Percentiles rank a stretch among this genome's conserved stretches.
These are phyloP conservation scores for Diaporthe australafricana DNA, from an alignment of 2,329 filamentous ascomycete species.

Conservation along the genomic window DNA sequence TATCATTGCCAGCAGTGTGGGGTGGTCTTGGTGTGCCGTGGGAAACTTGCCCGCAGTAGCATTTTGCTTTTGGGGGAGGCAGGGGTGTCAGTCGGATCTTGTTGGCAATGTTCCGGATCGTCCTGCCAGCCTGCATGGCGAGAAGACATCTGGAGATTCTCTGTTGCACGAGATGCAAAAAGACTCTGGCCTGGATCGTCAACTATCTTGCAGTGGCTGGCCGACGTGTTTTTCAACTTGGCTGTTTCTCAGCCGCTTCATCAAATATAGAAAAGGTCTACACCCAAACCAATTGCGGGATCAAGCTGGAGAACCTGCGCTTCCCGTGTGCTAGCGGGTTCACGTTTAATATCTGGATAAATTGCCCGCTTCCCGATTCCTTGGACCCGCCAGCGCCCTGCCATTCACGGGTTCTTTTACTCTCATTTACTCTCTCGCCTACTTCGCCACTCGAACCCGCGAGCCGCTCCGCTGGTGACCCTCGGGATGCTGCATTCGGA, in stretches of 20 bases:
- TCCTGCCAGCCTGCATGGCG: neutral
- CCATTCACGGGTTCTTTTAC: neutral
- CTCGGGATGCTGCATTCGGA: conserved; percentile 21
- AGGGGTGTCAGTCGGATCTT: conserved; percentile 23
- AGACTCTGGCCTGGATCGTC: neutral
- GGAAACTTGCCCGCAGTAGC: conserved; percentile 11
- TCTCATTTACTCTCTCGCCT: neutral
- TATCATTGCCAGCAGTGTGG: conserved; percentile 11
- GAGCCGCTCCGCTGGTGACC: neutral
- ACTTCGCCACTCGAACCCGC: neutral
- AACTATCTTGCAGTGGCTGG: neutral
- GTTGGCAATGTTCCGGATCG: conserved; percentile 9
- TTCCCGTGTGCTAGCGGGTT: conserved; percentile 10
- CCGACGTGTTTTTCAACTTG: neutral
- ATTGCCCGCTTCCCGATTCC: conserved; percentile 8
- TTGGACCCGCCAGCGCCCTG: neutral
- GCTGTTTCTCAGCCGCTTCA: conserved; percentile 14
- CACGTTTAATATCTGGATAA: conserved; percentile 26
- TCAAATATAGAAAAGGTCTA: neutral
- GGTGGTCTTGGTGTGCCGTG: neutral
- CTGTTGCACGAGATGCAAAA: neutral
- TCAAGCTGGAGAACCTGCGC: neutral
- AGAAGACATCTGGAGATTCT: neutral
- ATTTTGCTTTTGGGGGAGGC: neutral
- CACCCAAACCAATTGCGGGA: neutral